Percentiles rank a stretch among this genome's conserved stretches.
Evolutionary conservation across 176 grass and related monocot species (phyloP).

Genomic region (Oryza nivara): DNA sequence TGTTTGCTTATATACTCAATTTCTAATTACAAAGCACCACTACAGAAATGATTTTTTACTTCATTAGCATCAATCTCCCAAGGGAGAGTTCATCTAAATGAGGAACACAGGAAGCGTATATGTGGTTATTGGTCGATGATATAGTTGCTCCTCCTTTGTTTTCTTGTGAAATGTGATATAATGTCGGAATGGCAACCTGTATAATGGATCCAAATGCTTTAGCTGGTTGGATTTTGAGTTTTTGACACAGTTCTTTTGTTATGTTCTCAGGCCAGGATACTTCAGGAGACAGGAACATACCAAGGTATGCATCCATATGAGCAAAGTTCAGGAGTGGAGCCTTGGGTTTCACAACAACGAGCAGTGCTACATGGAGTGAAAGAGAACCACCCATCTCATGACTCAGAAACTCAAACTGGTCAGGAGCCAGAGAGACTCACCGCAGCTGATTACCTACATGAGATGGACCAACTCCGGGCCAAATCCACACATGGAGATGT

Average conservation of each 20-base stretch:
- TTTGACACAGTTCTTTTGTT: slow-evolving; percentile 35
- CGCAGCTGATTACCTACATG: slow-evolving; percentile 77
- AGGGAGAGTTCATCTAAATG: background rate
- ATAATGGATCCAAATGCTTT: slow-evolving; percentile 5
- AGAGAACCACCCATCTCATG: slow-evolving; percentile 32
- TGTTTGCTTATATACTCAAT: background rate
- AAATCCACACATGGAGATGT: slow-evolving; percentile 63
- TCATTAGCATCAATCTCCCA: background rate
- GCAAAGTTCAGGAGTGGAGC: slow-evolving; percentile 39
- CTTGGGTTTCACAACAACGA: slow-evolving; percentile 44
- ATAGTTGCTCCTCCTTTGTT: background rate
- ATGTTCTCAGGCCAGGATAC: slow-evolving; percentile 66
- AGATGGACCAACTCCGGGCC: slow-evolving; percentile 65
- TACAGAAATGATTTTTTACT: background rate
- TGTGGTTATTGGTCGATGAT: background rate
- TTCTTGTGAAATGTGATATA: background rate
- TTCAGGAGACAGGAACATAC: slow-evolving; percentile 53
- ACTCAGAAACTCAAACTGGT: slow-evolving; percentile 31
- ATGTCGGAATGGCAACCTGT: background rate
- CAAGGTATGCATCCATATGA: slow-evolving; percentile 35
- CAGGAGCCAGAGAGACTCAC: slow-evolving; percentile 50
- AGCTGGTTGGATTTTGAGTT: slow-evolving; percentile 29
- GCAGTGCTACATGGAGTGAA: slow-evolving; percentile 15
- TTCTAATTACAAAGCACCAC: background rate
- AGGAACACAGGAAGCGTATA: slow-evolving; percentile 4